Evolutionary conservation across 495 filamentous ascomycete genomes (phyloP), one percentile per base, ranked within the genome.

Genomic region (Articulospora tetracladia): DNA sequence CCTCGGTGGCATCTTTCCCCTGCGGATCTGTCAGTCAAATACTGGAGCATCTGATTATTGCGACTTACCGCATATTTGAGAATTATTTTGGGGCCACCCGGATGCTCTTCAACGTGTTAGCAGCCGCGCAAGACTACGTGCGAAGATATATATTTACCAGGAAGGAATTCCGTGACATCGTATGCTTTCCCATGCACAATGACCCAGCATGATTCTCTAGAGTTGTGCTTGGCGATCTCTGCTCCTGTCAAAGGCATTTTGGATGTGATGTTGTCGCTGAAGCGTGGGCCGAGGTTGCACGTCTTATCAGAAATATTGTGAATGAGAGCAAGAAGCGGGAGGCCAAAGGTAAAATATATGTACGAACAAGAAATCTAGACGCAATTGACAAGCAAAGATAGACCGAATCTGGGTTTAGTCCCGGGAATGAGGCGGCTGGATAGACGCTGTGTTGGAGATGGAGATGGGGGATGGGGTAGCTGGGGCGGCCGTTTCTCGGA

Each of bases 1-100:
- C 90, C 56, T 86, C 85, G 3, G 91, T 93, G 7, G 90, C 91
- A 76, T 96, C 91, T 74, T 87, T 91, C 39, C 91, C 91, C 74
- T 77, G 62, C 1, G 12, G 19, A 3, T 26, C 0, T 55, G 51
- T 63, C 62, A 58, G 25, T 24, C 36, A 28, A 30, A 12, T n/a
- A 46, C 1, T 26, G 20, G 13, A 1, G 4, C 20, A 1, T 36
- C 12, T n/a, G 19, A 0, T 48, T 28, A 53, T 48, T 36, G 36
- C 24, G 69, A 51, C 66, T 47, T 62, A 64, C 77, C 4, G 91
- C 91, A 74, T 90, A 90, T 67, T 90, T 90, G 56, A 96, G 77
- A 60, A 96, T 92, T 61, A 93, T 89, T 56, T 83, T 82, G 34
- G 79, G 75, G 0, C 92, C 92, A 12, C 92, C 92, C 2, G 92